Conservation (phyloP, 371 early-diverging fungal genomes). For the Mortierella sp. region DNA sequence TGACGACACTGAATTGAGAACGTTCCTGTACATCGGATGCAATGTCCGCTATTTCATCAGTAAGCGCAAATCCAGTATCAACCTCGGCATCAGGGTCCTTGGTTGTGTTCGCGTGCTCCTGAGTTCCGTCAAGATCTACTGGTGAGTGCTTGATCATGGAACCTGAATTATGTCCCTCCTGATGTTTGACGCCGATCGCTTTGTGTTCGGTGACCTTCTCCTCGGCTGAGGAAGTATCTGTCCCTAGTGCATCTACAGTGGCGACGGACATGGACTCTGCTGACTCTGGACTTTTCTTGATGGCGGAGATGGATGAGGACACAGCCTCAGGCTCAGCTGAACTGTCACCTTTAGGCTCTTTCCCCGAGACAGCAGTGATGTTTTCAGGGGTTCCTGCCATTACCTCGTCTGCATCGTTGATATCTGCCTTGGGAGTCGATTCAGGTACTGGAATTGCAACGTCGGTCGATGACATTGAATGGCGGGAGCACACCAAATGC, state of each 20-base stretch:
- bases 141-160: neutral
- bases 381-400: neutral
- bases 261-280: neutral
- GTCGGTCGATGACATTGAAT: no score
- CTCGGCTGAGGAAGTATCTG: no score
- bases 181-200: neutral
- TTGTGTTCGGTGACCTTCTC: no score
- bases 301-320: constrained; percentile 3
- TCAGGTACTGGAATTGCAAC: no score
- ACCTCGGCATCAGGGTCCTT: neutral
- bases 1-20: constrained; percentile 23
- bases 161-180: neutral
- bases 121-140: neutral
- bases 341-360: no score
- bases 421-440: neutral
- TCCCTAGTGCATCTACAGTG: no score
- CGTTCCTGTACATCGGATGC: constrained; percentile 52
- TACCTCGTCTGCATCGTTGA: no score
- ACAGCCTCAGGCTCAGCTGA: no score
- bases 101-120: constrained; percentile 2
- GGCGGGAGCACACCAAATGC: no score
- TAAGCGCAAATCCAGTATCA: neutral
- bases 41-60: constrained; percentile 25
- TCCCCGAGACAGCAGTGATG: neutral
- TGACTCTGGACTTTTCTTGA: neutral